These are phyloP conservation scores for Kodamaea alishanica DNA, from an alignment of 1,139 yeast species.

Conservation along the genomic window DNA sequence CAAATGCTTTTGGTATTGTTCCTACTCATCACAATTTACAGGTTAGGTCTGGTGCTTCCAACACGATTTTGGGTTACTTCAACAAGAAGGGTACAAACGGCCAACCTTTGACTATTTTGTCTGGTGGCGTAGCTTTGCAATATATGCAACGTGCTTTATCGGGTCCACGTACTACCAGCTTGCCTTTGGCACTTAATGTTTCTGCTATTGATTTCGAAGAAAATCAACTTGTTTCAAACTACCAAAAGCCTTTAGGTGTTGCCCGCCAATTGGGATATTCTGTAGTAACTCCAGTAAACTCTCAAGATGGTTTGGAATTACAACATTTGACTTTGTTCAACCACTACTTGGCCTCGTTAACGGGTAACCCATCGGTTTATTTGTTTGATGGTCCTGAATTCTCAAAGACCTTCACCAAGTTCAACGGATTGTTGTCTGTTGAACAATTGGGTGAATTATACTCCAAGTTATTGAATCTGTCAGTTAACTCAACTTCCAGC, in stretches of 20 bases:
- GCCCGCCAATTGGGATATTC: slow-evolving; percentile 68
- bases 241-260: slow-evolving; percentile 56
- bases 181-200: slow-evolving; percentile 69
- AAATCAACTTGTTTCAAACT: slow-evolving; percentile 56
- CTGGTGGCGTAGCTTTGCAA: slow-evolving; percentile 65
- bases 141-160: slow-evolving; percentile 58
- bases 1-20: slow-evolving; percentile 52
- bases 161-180: slow-evolving; percentile 33
- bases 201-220: slow-evolving; percentile 69
- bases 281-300: slow-evolving; percentile 65
- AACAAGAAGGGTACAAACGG: slow-evolving; percentile 38
- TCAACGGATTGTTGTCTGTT: slow-evolving; percentile 44
- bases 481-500: slow-evolving; percentile 24
- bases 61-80: slow-evolving; percentile 72
- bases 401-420: slow-evolving; percentile 52
- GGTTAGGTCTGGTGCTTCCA: slow-evolving; percentile 82
- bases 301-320: slow-evolving; percentile 49
- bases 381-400: slow-evolving; percentile 79
- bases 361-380: slow-evolving; percentile 60
- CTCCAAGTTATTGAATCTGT: slow-evolving; percentile 29
- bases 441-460: slow-evolving; percentile 43
- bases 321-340: slow-evolving; percentile 69
- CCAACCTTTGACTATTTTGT: slow-evolving; percentile 49
- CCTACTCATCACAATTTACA: slow-evolving; percentile 63
- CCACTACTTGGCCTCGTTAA: slow-evolving; percentile 52